A percentile compares a stretch with the other conserved stretches of the same genome.
Evolutionary conservation across 108 stramenopile species (phyloP).

Genomic region (Skeletonema costatum): DNA sequence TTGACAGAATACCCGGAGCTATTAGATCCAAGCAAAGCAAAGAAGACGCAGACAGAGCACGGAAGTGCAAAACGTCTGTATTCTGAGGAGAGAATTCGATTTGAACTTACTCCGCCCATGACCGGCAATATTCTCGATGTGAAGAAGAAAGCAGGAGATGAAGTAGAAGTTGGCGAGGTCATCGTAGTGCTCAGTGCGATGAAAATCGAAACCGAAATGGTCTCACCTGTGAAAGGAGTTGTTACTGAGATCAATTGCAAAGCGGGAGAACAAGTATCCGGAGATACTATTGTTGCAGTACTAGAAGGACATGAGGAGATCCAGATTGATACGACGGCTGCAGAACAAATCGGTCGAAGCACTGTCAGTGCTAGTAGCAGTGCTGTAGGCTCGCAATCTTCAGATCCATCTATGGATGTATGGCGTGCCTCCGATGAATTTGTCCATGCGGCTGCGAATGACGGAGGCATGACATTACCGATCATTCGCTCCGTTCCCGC

Average conservation of each 20-base stretch:
- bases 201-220: constrained; percentile 86
- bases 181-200: constrained; percentile 81
- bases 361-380: not conserved
- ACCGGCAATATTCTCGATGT: constrained; percentile 76
- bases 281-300: constrained; percentile 55
- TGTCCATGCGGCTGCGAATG: constrained; percentile 15
- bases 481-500: constrained; percentile 31
- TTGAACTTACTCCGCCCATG: constrained; percentile 72
- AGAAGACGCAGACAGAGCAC: constrained; percentile 11
- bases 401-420: constrained; percentile 42
- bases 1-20: constrained; percentile 54
- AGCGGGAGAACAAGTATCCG: constrained; percentile 66
- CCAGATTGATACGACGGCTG: constrained; percentile 12
- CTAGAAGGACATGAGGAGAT: constrained; percentile 55
- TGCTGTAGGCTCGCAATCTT: not conserved
- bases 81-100: constrained; percentile 47
- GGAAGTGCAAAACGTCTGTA: constrained; percentile 35
- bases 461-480: constrained; percentile 30
- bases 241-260: constrained; percentile 47
- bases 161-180: constrained; percentile 68
- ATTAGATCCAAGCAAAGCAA: constrained; percentile 35
- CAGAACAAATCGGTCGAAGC: not conserved
- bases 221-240: constrained; percentile 65
- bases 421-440: constrained; percentile 40
- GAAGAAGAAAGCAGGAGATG: constrained; percentile 59